phyloP scores from a whole-genome alignment of 495 filamentous ascomycete species.

The Chaetomium fimeti region DNA sequence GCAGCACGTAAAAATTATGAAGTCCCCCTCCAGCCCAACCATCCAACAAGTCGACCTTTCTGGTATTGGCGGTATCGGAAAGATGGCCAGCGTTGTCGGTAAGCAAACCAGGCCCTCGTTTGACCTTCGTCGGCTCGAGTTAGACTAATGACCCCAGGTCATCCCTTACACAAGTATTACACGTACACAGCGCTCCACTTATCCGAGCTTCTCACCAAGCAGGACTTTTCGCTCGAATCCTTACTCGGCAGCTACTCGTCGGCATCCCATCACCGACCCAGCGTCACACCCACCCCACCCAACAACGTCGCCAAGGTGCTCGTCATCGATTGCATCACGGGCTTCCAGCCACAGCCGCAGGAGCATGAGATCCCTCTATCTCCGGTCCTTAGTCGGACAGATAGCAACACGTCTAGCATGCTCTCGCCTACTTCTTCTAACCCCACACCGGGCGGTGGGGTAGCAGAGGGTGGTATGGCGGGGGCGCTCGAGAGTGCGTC shows the following conservation, averaged over 20 bases:
- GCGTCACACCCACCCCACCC: constrained; percentile 28
- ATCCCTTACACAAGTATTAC: constrained; percentile 63
- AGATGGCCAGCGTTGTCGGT: constrained; percentile 45
- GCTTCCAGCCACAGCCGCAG: constrained; percentile 42
- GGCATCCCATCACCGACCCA: constrained; percentile 30
- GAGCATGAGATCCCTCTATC: constrained; percentile 40
- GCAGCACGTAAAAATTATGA: constrained; percentile 48
- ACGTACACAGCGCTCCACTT: constrained; percentile 57
- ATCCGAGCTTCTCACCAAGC: constrained; percentile 48
- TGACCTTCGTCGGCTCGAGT: background rate
- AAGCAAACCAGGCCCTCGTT: background rate
- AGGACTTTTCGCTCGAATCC: constrained; percentile 43
- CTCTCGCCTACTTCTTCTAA: constrained; percentile 10
- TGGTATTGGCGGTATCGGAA: constrained; percentile 43
- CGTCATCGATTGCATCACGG: constrained; percentile 55
- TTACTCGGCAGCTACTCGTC: constrained; percentile 40
- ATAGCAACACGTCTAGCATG: constrained; percentile 25
- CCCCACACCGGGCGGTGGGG: background rate
- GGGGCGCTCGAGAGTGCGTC: constrained; percentile 33
- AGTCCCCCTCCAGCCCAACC: constrained; percentile 49
- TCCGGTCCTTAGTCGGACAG: constrained; percentile 35
- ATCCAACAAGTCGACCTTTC: constrained; percentile 52
- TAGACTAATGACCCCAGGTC: constrained; percentile 40
- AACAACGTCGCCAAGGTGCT: constrained; percentile 44
- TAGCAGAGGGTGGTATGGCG: constrained; percentile 1